Evolutionary conservation across 2,329 filamentous ascomycete genomes (phyloP).

Genomic region (Clonostachys sp.): DNA sequence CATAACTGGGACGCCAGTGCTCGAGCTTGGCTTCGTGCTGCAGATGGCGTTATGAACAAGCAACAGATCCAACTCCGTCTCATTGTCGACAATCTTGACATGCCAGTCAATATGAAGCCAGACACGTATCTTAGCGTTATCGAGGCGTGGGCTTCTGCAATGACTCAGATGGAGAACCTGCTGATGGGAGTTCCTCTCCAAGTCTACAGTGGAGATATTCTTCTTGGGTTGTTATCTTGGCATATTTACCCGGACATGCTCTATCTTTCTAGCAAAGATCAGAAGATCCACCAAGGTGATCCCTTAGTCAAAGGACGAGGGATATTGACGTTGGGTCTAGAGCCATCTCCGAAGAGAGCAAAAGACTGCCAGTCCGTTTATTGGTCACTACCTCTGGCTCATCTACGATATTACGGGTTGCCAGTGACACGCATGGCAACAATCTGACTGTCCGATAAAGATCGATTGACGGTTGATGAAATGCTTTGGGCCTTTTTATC

Average conservation of each 20-base stretch:
- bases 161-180: background rate
- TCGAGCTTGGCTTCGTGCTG: constrained; percentile 26
- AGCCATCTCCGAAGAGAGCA: background rate
- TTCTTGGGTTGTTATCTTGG: constrained; percentile 1
- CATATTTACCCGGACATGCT: constrained; percentile 2
- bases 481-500: no score
- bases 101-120: background rate
- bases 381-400: constrained; percentile 1
- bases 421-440: background rate
- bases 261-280: background rate
- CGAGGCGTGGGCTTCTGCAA: background rate
- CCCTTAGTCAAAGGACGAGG: background rate
- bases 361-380: background rate
- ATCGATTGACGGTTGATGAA: no score
- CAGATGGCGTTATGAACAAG: constrained; percentile 17
- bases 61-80: background rate
- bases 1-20: constrained; percentile 29
- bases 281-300: background rate
- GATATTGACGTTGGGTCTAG: constrained; percentile 1
- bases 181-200: background rate
- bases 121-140: background rate
- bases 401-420: constrained; percentile 2
- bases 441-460: no score
- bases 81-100: background rate
- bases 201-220: background rate